Base-by-base conservation (phyloP, 345 rosid genomes). In the Populus alba region DNA sequence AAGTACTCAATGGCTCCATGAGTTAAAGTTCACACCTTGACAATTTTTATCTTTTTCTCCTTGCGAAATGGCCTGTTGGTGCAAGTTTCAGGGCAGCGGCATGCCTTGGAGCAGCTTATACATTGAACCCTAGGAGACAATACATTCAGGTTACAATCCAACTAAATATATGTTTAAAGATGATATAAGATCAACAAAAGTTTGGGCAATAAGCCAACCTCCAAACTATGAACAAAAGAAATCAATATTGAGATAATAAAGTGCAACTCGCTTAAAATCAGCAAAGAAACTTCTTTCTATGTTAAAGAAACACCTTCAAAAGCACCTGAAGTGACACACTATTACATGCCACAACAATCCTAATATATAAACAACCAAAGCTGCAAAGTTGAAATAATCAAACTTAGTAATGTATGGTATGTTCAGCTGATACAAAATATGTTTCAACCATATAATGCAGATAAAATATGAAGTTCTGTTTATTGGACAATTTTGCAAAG, bases 31-130 rank as follows among this genome's bases (percentile, higher is more conserved):
- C 79, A 85, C 77, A 93, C 98, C 95, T 91, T 92, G 43, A 95
- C 94, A 66, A 91, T 75, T 86, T 87, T 93, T 65, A 91, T 89
- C 85, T 90, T 93, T 88, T 91, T 93, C 49, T 91, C 99, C 88
- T 86, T 93, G 79, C 94, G 92, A 83, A 94, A 94, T 72, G 98
- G 99, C 86, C 98, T 92, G 86, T 95, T 95, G 77, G 83, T 86
- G 90, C 99, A 95, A 74, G 85, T 85, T 78, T 91, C 98, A 17
- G 94, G 81, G 83, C 99, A 95, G 73, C 79, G 85, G 69, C 99
- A 95, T 82, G 89, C 86, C 87, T 87, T 90, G 53, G 99, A 93
- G 87, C 99, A 95, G 85, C 99, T 95, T 78, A 95, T 77, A 75
- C 93, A 88, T 85, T 95, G 99, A 79, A 90, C 92, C 89, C 99